phyloP scores from a whole-genome alignment of 768 basidiomycete species.

The Boletus huronensis region DNA sequence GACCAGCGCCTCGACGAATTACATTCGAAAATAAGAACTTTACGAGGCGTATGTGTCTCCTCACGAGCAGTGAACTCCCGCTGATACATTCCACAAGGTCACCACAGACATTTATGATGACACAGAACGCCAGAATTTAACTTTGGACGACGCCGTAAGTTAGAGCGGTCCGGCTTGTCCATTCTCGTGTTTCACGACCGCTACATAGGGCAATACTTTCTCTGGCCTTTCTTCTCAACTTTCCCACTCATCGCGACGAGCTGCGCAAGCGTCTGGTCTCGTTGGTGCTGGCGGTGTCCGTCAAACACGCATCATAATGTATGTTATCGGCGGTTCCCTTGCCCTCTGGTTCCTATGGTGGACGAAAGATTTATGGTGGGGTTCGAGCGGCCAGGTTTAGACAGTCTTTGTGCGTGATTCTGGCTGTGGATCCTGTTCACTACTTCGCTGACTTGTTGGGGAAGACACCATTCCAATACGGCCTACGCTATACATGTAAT shows the following conservation, averaged over 20 bases:
- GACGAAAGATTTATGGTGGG: constrained; percentile 48
- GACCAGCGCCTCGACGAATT: constrained; percentile 81
- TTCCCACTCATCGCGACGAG: constrained; percentile 63
- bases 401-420: constrained; percentile 13
- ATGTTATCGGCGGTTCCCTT: constrained; percentile 54
- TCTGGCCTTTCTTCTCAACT: constrained; percentile 60
- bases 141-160: constrained; percentile 73
- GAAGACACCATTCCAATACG: neutral
- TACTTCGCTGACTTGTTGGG: neutral
- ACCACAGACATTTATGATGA: constrained; percentile 86
- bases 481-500: constrained; percentile 5
- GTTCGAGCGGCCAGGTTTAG: constrained; percentile 17
- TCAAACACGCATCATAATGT: constrained; percentile 64
- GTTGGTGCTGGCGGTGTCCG: constrained; percentile 57
- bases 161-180: neutral
- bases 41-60: constrained; percentile 51
- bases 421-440: neutral
- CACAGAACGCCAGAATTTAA: constrained; percentile 75
- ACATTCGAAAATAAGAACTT: constrained; percentile 77
- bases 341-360: constrained; percentile 54
- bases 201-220: constrained; percentile 59
- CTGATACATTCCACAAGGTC: constrained; percentile 44
- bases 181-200: neutral
- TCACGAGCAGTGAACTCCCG: neutral
- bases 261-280: constrained; percentile 71